A percentile compares a stretch with the other conserved stretches of the same genome.
These are phyloP conservation scores for Lipomyces mesembrius DNA, from an alignment of 805 yeast species.

Conservation along the genomic window DNA sequence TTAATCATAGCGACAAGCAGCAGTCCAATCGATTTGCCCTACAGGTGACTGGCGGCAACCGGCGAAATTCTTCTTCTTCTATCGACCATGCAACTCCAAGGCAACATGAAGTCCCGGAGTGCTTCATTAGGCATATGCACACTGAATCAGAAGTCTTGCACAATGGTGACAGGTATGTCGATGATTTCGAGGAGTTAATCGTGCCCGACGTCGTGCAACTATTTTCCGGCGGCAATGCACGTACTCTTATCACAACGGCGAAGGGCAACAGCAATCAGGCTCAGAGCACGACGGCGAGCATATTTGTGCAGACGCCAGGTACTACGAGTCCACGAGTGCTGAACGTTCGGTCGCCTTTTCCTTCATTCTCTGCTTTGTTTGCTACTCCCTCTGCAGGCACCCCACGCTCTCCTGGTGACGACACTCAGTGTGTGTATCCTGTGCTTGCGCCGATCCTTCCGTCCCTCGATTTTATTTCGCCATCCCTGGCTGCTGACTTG, in stretches of 20 bases:
- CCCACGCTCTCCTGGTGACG: slow-evolving; percentile 14
- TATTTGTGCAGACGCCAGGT: slow-evolving; percentile 26
- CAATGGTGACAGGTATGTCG: slow-evolving; percentile 14
- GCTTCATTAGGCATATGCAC: slow-evolving; percentile 13
- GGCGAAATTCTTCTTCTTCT: background rate
- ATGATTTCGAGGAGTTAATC: slow-evolving; percentile 26
- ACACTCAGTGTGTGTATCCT: slow-evolving; percentile 31
- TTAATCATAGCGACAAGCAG: background rate
- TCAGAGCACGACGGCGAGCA: slow-evolving; percentile 12
- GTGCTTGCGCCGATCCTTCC: slow-evolving; percentile 39
- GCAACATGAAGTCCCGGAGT: slow-evolving; percentile 6
- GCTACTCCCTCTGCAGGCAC: slow-evolving; percentile 28
- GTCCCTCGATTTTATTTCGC: slow-evolving; percentile 37
- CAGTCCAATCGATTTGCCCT: background rate
- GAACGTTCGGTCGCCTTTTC: slow-evolving; percentile 25
- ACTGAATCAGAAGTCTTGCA: background rate
- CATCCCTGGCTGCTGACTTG: slow-evolving; percentile 41
- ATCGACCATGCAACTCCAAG: background rate
- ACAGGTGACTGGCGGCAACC: background rate
- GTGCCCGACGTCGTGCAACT: slow-evolving; percentile 26
- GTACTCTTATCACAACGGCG: slow-evolving; percentile 11
- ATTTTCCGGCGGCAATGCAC: slow-evolving; percentile 12
- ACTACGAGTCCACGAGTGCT: slow-evolving; percentile 29
- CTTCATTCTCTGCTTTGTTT: slow-evolving; percentile 28
- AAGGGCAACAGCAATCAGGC: slow-evolving; percentile 7